phyloP scores from a whole-genome alignment of 225 moss, liverwort and hornwort genomes.

The Thuidium tamariscinum region DNA sequence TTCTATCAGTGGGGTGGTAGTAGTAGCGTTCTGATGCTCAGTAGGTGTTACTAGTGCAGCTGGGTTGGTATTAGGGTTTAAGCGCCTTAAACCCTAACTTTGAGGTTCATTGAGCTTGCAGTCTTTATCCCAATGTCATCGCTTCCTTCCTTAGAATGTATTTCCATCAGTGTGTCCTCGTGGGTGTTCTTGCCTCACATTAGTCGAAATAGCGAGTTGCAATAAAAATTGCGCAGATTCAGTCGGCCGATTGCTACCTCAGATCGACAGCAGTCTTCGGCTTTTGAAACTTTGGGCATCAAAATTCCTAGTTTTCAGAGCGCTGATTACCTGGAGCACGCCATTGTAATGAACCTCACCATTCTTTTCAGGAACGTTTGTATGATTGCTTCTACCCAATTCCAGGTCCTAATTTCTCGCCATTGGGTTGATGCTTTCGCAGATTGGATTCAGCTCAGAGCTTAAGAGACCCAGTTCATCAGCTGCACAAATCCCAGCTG shows the following conservation, averaged over 20 bases:
- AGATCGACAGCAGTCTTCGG: neutral
- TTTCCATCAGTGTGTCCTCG: neutral
- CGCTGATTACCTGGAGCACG: neutral
- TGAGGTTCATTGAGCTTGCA: neutral
- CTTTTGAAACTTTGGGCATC: neutral
- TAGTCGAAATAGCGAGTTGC: neutral
- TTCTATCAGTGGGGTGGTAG: neutral
- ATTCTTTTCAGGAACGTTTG: neutral
- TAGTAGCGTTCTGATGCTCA: neutral
- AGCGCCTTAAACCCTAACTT: neutral
- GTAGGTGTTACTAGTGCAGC: neutral
- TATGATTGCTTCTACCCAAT: neutral
- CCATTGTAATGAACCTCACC: neutral
- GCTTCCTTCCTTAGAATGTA: neutral
- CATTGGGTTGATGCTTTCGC: neutral
- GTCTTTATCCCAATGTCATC: neutral
- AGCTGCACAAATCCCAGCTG: neutral
- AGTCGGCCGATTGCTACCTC: neutral
- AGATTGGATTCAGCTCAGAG: constrained; percentile 21
- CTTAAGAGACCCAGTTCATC: constrained; percentile 6
- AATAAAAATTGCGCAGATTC: neutral
- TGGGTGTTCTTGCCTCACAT: neutral
- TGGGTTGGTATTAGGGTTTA: neutral
- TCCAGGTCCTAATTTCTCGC: neutral
- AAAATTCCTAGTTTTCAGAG: neutral